phyloP scores from a whole-genome alignment of 73 alveolate species.

The Paramecium pentaurelia region DNA sequence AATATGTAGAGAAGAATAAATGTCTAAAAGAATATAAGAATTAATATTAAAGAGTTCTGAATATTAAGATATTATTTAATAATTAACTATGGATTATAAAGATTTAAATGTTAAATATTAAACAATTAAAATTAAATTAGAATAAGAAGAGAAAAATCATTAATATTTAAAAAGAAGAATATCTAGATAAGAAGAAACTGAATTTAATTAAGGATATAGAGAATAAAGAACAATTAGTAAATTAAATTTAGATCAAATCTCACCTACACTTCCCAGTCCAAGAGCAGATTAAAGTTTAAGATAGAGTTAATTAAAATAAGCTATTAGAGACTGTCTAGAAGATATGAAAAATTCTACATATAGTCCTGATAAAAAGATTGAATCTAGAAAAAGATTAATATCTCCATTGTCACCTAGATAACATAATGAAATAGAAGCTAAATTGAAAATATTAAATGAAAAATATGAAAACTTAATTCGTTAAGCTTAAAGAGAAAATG shows the following conservation, averaged over 20 bases:
- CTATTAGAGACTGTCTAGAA: background rate
- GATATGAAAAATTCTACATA: background rate
- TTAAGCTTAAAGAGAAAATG: background rate
- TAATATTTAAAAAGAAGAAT: background rate
- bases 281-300: background rate
- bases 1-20: background rate
- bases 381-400: background rate
- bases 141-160: background rate
- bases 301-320: background rate
- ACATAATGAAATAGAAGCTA: background rate
- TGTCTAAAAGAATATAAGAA: background rate
- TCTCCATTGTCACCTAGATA: background rate
- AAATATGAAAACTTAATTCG: constrained; percentile 1
- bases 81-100: background rate
- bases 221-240: background rate
- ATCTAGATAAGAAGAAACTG: background rate
- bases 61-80: background rate
- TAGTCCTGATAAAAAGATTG: background rate
- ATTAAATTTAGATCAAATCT: background rate
- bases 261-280: background rate
- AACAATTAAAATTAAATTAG: background rate
- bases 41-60: background rate
- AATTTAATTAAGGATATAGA: background rate
- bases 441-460: background rate
- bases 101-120: background rate